Percentiles rank a stretch among this genome's conserved stretches.
phyloP scores from a whole-genome alignment of 1,139 yeast genomes.

The Hanseniaspora gamundiae region DNA sequence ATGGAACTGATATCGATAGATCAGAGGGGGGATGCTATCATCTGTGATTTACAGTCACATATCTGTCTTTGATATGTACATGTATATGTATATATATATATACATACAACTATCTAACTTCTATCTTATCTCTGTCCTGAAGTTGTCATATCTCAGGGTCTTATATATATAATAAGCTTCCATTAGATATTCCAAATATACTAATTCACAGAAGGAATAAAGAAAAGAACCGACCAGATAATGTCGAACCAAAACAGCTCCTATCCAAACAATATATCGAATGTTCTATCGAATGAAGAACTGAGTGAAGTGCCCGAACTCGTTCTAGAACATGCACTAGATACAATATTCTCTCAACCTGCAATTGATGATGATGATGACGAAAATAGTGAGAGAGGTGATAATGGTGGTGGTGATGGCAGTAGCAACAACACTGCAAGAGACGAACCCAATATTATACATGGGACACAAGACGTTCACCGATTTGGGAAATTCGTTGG shows the following conservation, averaged over 20 bases:
- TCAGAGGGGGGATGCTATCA: too few relatives aligned
- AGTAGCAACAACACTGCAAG: background rate
- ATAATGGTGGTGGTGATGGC: constrained; percentile 13
- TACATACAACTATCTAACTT: too few relatives aligned
- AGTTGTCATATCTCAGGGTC: too few relatives aligned
- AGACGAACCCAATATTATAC: background rate
- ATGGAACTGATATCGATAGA: too few relatives aligned
- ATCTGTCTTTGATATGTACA: background rate
- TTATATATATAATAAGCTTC: too few relatives aligned
- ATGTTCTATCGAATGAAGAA: background rate
- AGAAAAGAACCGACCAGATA: constrained; percentile 1
- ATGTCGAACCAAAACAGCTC: background rate
- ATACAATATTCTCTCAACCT: constrained; percentile 5
- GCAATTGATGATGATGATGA: background rate
- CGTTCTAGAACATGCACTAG: constrained; percentile 4
- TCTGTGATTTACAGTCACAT: too few relatives aligned
- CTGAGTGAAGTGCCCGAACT: constrained; percentile 1
- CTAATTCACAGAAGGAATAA: too few relatives aligned
- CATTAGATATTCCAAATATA: too few relatives aligned
- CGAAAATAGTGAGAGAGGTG: constrained; percentile 1
- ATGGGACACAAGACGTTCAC: background rate
- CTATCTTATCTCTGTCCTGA: too few relatives aligned
- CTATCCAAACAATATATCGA: background rate
- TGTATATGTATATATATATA: constrained; percentile 1
- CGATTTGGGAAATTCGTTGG: background rate